These are phyloP conservation scores for Melanomma pulvis-pyrius DNA, from an alignment of 495 filamentous ascomycete genomes.

Conservation along the genomic window DNA sequence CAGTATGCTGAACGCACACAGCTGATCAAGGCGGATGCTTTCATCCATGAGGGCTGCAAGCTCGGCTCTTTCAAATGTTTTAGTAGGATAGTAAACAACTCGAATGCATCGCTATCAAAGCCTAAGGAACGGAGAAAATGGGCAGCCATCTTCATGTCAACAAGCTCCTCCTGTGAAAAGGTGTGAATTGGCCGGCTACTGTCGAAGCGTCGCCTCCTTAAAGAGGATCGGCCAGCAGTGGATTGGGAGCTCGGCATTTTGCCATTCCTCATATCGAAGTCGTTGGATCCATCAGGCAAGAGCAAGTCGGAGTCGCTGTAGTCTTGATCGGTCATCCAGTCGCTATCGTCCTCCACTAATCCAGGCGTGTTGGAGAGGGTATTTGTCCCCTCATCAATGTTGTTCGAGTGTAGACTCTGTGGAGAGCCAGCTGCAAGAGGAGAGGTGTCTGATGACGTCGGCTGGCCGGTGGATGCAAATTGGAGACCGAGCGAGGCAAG, in stretches of 20 bases:
- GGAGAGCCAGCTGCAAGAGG: not conserved
- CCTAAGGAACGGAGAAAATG: constrained; percentile 18
- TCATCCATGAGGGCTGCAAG: constrained; percentile 6
- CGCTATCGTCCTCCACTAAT: constrained; percentile 7
- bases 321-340: constrained; percentile 7
- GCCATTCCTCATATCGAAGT: not conserved
- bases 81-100: constrained; percentile 20
- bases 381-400: not conserved
- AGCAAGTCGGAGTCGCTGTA: constrained; percentile 6
- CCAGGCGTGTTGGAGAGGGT: not conserved
- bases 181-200: constrained; percentile 23
- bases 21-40: constrained; percentile 11
- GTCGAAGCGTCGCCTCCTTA: constrained; percentile 15
- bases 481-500: not conserved
- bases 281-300: not conserved
- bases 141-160: constrained; percentile 28
- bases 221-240: not conserved
- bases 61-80: constrained; percentile 13
- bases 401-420: not conserved
- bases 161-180: constrained; percentile 21
- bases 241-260: not conserved
- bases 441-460: not conserved
- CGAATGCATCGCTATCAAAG: constrained; percentile 28
- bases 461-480: not conserved
- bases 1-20: constrained; percentile 16